phyloP scores from a whole-genome alignment of 129 eudicot genomes.

The Flaveria bidentis region DNA sequence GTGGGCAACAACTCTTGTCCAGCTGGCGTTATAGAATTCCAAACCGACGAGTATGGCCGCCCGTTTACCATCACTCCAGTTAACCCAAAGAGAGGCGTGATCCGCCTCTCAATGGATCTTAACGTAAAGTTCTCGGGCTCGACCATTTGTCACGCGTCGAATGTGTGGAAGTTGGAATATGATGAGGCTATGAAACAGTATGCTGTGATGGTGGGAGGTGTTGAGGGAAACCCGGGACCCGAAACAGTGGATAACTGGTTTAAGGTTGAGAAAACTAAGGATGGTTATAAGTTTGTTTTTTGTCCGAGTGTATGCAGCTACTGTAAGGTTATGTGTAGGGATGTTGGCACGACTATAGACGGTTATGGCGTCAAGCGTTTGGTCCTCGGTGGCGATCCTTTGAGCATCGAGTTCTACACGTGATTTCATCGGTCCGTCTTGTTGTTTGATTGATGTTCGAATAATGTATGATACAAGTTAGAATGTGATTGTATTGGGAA shows the following conservation, averaged over 20 bases:
- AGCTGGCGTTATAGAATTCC: constrained; percentile 11
- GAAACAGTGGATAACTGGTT: constrained; percentile 39
- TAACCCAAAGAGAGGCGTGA: constrained; percentile 27
- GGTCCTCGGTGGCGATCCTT: constrained; percentile 34
- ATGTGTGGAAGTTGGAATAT: constrained; percentile 32
- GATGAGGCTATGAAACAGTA: constrained; percentile 11
- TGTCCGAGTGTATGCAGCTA: constrained; percentile 38
- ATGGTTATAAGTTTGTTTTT: constrained; percentile 37
- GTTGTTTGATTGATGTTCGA: not conserved
- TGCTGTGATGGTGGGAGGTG: constrained; percentile 40
- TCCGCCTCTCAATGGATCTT: constrained; percentile 37
- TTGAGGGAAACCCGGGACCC: constrained; percentile 38
- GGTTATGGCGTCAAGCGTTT: constrained; percentile 21
- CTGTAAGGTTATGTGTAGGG: constrained; percentile 39
- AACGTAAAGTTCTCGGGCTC: constrained; percentile 34
- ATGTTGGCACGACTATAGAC: constrained; percentile 28
- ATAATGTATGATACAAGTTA: not conserved
- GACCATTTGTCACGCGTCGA: constrained; percentile 30
- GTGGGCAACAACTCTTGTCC: constrained; percentile 33
- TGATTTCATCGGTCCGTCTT: not conserved
- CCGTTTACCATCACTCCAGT: constrained; percentile 33
- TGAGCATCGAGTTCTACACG: constrained; percentile 19
- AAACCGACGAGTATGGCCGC: constrained; percentile 5
- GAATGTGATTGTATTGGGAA: no score
- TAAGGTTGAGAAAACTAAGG: constrained; percentile 35